Conservation (phyloP, 2,329 filamentous ascomycete genomes). For the Madurella mycetomatis region DNA sequence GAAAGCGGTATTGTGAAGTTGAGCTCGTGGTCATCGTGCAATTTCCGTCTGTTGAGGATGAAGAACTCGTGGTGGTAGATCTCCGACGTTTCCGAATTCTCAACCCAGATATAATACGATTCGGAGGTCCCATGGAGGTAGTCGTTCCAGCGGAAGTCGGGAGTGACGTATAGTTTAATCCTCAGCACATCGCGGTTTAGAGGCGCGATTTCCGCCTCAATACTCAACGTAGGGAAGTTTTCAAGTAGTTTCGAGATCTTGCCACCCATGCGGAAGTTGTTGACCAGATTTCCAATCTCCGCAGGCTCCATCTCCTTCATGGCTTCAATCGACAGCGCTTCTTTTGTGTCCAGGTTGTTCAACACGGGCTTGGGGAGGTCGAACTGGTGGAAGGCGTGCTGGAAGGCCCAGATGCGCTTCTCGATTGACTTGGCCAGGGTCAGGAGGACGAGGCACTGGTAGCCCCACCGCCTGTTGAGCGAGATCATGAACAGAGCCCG, state of each 20-base stretch:
- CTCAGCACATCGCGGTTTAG: conserved; percentile 90
- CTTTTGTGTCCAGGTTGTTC: conserved; percentile 78
- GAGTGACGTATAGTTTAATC: conserved; percentile 80
- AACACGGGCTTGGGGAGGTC: conserved; percentile 81
- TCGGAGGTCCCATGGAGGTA: conserved; percentile 89
- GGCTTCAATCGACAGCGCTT: conserved; percentile 69
- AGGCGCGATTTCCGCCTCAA: conserved; percentile 93
- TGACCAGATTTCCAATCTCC: conserved; percentile 86
- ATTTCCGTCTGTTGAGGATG: conserved; percentile 81
- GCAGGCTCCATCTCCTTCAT: conserved; percentile 89
- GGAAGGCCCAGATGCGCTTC: conserved; percentile 89
- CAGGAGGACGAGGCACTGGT: conserved; percentile 86
- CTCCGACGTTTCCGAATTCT: conserved; percentile 94
- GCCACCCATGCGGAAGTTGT: conserved; percentile 82
- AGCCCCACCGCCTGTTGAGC: conserved; percentile 89
- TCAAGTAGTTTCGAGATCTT: conserved; percentile 76
- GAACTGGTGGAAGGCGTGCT: conserved; percentile 93
- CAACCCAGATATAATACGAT: conserved; percentile 98
- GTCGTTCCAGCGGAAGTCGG: conserved; percentile 94
- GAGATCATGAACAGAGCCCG: conserved; percentile 96
- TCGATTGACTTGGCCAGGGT: conserved; percentile 96
- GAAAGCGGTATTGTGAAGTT: conserved; percentile 96
- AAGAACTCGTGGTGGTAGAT: conserved; percentile 99
- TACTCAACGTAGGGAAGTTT: conserved; percentile 85
- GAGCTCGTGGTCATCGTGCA: conserved; percentile 93